Evolutionary conservation across 1,284 basidiomycete species (phyloP), one percentile per base, ranked within the genome.

Genomic region (Moesziomyces sp.): DNA sequence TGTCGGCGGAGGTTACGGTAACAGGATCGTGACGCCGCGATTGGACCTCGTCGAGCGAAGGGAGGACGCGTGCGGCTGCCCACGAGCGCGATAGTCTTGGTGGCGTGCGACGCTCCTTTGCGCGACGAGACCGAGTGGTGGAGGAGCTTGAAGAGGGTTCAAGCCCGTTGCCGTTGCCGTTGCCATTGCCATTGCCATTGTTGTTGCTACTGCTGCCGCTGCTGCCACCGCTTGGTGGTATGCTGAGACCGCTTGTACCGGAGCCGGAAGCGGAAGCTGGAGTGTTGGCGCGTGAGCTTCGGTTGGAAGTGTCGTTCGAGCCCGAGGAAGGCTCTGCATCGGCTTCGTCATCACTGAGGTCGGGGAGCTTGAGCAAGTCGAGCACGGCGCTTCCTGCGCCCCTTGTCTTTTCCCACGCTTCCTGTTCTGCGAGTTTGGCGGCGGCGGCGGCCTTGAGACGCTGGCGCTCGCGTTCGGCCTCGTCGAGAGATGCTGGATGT

Each of bases 301-400:
- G 65, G 8, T 43, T 52, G 40, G 23, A 42, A 0, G 35, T 18
- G 35, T 43, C 46, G 28, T 43, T 45, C 8, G 52, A 52, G 19
- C 26, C 40, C 7, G 42, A 50, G 10, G 56, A 67, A 19, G 42
- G 57, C 9, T 35, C 52, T 7, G 66, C 51, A 21, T 63, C 60
- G 19, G 49, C 53, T 6, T 70, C 68, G 23, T 67, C 69, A 26
- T 70, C 57, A 19, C 49, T 51, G 45, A 64, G 28, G 13, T 59
- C 55, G 18, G 71, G 66, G 11, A 61, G 46, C 58, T 77, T 74
- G 43, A 75, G 71, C 35, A 79, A 53, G 40, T 76, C 68, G 26
- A 83, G 66, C 14, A 83, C 81, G 14, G 64, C 62, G 48, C 78
- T 80, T 1, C 81, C 81, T 5, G 81, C 81, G 10, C 81, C 81